phyloP scores from a whole-genome alignment of 768 basidiomycete species.

The Boletus speciosus region DNA sequence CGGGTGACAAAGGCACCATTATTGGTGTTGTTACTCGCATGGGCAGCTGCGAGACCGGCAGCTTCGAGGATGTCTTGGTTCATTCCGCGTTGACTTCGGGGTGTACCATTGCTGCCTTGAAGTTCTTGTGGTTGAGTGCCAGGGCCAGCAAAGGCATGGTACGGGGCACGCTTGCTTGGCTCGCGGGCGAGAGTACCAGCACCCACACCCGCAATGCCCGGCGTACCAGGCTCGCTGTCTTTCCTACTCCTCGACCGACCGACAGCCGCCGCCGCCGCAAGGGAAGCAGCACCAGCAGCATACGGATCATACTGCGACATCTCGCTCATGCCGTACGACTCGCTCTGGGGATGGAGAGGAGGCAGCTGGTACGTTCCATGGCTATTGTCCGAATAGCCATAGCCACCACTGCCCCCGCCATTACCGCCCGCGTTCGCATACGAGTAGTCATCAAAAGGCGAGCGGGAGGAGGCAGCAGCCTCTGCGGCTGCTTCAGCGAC shows the following conservation, averaged over 20 bases:
- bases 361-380: slow-evolving; percentile 59
- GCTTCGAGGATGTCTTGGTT: slow-evolving; percentile 30
- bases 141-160: slow-evolving; percentile 39
- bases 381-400: slow-evolving; percentile 46
- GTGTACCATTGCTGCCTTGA: slow-evolving; percentile 9
- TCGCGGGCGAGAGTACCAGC: slow-evolving; percentile 29
- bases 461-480: slow-evolving; percentile 50
- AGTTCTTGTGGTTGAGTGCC: slow-evolving; percentile 19
- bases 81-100: slow-evolving; percentile 20
- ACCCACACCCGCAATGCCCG: slow-evolving; percentile 40
- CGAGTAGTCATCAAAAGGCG: slow-evolving; percentile 50
- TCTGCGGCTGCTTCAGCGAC: slow-evolving; percentile 68
- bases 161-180: slow-evolving; percentile 32
- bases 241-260: slow-evolving; percentile 25
- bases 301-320: slow-evolving; percentile 39
- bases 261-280: slow-evolving; percentile 22
- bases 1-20: slow-evolving; percentile 17
- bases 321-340: slow-evolving; percentile 53
- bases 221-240: slow-evolving; percentile 33
- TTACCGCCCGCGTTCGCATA: slow-evolving; percentile 24
- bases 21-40: not conserved
- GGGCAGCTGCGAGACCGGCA: slow-evolving; percentile 16
- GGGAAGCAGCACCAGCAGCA: slow-evolving; percentile 17
- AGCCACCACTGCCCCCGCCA: slow-evolving; percentile 16
- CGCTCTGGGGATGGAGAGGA: slow-evolving; percentile 37